A percentile compares a stretch with the other conserved stretches of the same genome.
phyloP scores from a whole-genome alignment of 1,284 basidiomycete species.

The Mycosarcoma maydis region DNA sequence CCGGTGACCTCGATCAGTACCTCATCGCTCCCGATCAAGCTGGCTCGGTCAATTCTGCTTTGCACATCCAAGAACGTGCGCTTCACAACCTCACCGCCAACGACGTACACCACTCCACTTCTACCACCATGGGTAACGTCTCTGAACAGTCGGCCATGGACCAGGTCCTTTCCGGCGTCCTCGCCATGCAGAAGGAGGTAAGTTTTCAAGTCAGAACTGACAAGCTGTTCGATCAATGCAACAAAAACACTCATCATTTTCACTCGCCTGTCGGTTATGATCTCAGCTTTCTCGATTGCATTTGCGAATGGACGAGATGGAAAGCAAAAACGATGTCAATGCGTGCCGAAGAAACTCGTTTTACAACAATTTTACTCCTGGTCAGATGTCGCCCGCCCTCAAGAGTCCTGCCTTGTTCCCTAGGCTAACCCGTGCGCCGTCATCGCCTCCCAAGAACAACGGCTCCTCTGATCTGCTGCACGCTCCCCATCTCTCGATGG shows the following conservation, averaged over 20 bases:
- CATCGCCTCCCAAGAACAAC: conserved; percentile 49
- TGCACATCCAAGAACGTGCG: conserved; percentile 16
- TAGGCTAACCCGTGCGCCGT: conserved; percentile 23
- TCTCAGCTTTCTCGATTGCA: conserved; percentile 51
- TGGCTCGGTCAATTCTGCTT: conserved; percentile 1
- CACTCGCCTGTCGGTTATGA: no score
- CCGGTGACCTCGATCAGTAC: neutral
- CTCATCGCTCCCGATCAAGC: conserved; percentile 4
- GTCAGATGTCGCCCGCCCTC: conserved; percentile 39
- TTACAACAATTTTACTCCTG: conserved; percentile 26
- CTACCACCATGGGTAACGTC: conserved; percentile 30
- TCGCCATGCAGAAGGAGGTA: conserved; percentile 61
- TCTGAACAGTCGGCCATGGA: conserved; percentile 34
- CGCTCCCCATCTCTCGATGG: conserved; percentile 46
- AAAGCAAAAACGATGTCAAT: conserved; percentile 30
- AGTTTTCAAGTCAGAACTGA: no score
- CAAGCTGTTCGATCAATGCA: no score
- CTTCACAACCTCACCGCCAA: conserved; percentile 16
- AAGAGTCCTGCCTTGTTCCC: conserved; percentile 40
- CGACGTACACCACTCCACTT: conserved; percentile 6
- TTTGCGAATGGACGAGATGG: conserved; percentile 53
- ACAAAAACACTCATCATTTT: no score
- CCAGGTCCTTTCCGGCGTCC: conserved; percentile 60
- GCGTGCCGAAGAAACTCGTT: conserved; percentile 44
- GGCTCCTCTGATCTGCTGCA: conserved; percentile 18